phyloP scores from a whole-genome alignment of 2,329 filamentous ascomycete species.

The Pseudogymnoascus sp. region DNA sequence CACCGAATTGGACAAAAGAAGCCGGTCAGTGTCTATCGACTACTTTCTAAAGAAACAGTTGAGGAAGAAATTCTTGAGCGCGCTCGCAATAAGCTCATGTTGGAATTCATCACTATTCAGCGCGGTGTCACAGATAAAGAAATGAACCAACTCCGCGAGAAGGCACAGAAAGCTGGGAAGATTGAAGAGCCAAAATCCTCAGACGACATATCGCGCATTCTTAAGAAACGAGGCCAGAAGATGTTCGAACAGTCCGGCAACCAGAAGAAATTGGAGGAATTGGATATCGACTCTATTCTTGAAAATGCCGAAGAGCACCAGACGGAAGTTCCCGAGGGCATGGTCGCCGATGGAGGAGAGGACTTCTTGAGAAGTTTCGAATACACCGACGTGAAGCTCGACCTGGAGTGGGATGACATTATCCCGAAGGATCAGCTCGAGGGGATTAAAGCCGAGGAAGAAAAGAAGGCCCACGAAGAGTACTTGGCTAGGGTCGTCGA shows the following conservation, averaged over 20 bases:
- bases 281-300: conserved; percentile 94
- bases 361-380: conserved; percentile 87
- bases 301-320: conserved; percentile 96
- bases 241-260: conserved; percentile 98
- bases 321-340: conserved; percentile 88
- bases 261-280: conserved; percentile 89
- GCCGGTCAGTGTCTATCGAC: conserved; percentile 89
- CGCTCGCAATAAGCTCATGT: conserved; percentile 91
- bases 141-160: conserved; percentile 63
- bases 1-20: conserved; percentile 96
- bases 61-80: conserved; percentile 96
- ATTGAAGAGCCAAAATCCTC: conserved; percentile 78
- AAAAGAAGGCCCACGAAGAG: conserved; percentile 71
- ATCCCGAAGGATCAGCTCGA: conserved; percentile 91
- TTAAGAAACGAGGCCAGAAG: conserved; percentile 96
- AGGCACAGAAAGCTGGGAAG: conserved; percentile 72
- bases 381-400: conserved; percentile 95
- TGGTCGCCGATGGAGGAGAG: conserved; percentile 91
- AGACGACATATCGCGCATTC: conserved; percentile 90
- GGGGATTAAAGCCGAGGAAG: conserved; percentile 80
- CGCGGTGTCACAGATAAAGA: conserved; percentile 93
- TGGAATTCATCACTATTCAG: conserved; percentile 96
- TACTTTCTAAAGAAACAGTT: conserved; percentile 96
- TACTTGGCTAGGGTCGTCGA: conserved; percentile 77
- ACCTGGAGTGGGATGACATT: conserved; percentile 97